Conservation (phyloP, 2,329 filamentous ascomycete species). For the Didymella lethalis region DNA sequence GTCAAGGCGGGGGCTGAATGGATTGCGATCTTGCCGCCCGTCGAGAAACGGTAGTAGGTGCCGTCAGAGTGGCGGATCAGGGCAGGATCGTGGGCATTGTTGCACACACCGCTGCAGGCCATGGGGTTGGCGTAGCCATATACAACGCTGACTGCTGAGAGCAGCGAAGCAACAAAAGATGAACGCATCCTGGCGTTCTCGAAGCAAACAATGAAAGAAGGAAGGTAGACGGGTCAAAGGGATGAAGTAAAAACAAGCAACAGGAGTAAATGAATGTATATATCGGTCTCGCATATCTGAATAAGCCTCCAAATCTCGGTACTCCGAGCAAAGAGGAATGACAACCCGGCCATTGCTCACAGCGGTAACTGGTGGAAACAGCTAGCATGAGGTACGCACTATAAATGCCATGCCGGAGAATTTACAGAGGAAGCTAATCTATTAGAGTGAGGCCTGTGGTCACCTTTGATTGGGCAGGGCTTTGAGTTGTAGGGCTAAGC, state of each 20-base stretch:
- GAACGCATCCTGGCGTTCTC: constrained; percentile 30
- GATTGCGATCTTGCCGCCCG: constrained; percentile 59
- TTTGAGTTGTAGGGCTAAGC: constrained; percentile 3
- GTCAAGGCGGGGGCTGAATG: constrained; percentile 57
- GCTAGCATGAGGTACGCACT: constrained; percentile 1
- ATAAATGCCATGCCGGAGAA: constrained; percentile 11
- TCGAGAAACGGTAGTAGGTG: constrained; percentile 63
- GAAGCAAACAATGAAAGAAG: constrained; percentile 10
- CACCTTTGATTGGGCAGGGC: constrained; percentile 2
- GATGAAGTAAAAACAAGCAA: not conserved
- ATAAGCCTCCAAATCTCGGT: constrained; percentile 7
- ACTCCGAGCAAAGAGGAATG: not conserved
- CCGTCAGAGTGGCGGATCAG: constrained; percentile 59
- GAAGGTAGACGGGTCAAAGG: constrained; percentile 1
- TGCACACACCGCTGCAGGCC: constrained; percentile 53
- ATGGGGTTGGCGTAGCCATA: constrained; percentile 52
- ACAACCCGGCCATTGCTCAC: not conserved
- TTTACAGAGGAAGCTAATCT: not conserved
- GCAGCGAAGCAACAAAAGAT: constrained; percentile 29
- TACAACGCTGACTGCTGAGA: constrained; percentile 28
- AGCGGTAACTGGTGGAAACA: constrained; percentile 13
- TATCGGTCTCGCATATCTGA: not conserved
- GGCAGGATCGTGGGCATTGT: constrained; percentile 59
- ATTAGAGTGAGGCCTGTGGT: not conserved
- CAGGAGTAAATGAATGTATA: constrained; percentile 8